Evolutionary conservation across 2,329 filamentous ascomycete genomes (phyloP).

Genomic region (Colletotrichum euphorbiae): DNA sequence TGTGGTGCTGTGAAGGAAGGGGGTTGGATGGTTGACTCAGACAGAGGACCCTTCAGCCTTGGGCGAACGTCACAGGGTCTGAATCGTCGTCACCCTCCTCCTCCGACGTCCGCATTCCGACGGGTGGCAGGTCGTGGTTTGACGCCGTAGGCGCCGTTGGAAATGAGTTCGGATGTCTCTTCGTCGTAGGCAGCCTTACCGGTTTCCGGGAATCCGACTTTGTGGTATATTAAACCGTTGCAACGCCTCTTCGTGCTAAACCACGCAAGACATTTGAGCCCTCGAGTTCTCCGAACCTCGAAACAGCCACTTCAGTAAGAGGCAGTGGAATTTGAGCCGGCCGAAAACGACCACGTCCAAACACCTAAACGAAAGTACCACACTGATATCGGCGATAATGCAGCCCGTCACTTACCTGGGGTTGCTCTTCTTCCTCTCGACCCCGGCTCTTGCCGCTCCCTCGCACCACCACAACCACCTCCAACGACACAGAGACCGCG

Average conservation of each 20-base stretch:
- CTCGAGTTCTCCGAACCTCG: background rate
- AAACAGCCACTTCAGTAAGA: background rate
- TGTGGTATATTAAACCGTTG: slow-evolving; percentile 24
- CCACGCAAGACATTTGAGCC: background rate
- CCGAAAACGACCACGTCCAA: background rate
- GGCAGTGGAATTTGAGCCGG: background rate
- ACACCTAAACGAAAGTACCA: background rate
- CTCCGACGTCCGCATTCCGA: slow-evolving; percentile 23
- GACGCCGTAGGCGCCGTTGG: slow-evolving; percentile 26
- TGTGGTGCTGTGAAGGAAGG: slow-evolving; percentile 27
- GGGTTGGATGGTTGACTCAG: slow-evolving; percentile 28
- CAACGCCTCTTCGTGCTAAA: slow-evolving; percentile 14
- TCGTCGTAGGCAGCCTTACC: slow-evolving; percentile 19
- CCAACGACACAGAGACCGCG: slow-evolving; percentile 33
- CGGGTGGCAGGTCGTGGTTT: slow-evolving; percentile 28
- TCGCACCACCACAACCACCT: slow-evolving; percentile 33
- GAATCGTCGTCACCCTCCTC: slow-evolving; percentile 9
- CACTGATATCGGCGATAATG: slow-evolving; percentile 10
- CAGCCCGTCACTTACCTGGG: slow-evolving; percentile 25
- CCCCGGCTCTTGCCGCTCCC: slow-evolving; percentile 21
- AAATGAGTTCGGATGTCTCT: slow-evolving; percentile 21
- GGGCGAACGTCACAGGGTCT: slow-evolving; percentile 29
- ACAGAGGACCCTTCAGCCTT: slow-evolving; percentile 19
- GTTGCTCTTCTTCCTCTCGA: slow-evolving; percentile 27
- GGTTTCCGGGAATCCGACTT: background rate